These are phyloP conservation scores for Eutrema heterophyllum DNA, from an alignment of 345 rosid species.

Conservation along the genomic window DNA sequence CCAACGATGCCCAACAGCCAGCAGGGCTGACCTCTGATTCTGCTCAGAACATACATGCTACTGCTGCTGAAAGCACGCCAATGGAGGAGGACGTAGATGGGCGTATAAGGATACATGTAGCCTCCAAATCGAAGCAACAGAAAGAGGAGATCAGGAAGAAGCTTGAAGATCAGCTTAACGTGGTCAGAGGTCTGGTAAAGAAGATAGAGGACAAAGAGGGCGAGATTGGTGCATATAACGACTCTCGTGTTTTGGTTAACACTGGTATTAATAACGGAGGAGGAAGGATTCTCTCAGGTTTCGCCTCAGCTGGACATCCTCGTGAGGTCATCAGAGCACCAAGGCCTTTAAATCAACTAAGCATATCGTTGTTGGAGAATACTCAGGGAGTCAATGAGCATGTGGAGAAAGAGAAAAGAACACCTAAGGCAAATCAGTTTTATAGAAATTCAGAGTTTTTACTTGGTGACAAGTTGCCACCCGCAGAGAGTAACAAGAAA, in stretches of 20 bases:
- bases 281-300: conserved; percentile 56
- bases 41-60: conserved; percentile 16
- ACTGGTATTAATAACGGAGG: conserved; percentile 48
- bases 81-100: conserved; percentile 41
- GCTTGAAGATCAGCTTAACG: conserved; percentile 70
- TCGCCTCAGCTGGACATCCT: conserved; percentile 48
- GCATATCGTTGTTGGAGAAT: conserved; percentile 67
- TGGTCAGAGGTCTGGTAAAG: conserved; percentile 70
- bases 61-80: conserved; percentile 37
- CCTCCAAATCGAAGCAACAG: conserved; percentile 55
- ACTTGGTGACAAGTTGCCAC: conserved; percentile 98
- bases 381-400: conserved; percentile 57
- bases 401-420: conserved; percentile 93
- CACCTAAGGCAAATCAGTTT: conserved; percentile 95
- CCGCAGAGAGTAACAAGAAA: conserved; percentile 93
- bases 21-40: conserved; percentile 23
- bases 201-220: conserved; percentile 77
- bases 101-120: conserved; percentile 50
- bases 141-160: conserved; percentile 59
- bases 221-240: conserved; percentile 40
- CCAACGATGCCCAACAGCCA: conserved; percentile 33
- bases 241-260: conserved; percentile 33
- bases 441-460: conserved; percentile 90
- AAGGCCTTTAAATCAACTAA: conserved; percentile 71
- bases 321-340: conserved; percentile 56